Conservation (phyloP, 495 filamentous ascomycete species). For the Wilcoxina mikolae region DNA sequence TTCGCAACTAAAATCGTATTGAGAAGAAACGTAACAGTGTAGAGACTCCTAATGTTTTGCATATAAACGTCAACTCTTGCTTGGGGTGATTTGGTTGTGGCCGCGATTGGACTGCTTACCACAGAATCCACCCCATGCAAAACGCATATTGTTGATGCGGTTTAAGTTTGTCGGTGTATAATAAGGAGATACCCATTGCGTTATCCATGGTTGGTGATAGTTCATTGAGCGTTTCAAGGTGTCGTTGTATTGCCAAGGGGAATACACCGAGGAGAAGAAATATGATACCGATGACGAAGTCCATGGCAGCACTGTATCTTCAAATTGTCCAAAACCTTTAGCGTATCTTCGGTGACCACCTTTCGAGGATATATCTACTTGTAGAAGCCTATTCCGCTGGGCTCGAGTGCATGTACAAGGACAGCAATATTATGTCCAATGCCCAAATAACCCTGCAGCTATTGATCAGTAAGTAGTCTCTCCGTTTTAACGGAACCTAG, state of each 20-base stretch:
- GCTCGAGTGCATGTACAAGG: constrained; percentile 2
- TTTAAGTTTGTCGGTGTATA: not conserved
- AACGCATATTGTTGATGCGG: constrained; percentile 5
- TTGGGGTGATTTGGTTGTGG: too few relatives aligned
- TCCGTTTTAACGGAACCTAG: not conserved
- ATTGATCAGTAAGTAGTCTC: not conserved
- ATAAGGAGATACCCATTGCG: not conserved
- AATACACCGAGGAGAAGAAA: constrained; percentile 7
- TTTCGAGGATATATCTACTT: constrained; percentile 2
- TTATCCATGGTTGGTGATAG: not conserved
- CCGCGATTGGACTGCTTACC: not conserved
- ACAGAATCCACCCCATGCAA: constrained; percentile 5
- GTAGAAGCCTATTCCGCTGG: constrained; percentile 5
- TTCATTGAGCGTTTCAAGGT: not conserved
- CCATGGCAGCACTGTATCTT: constrained; percentile 6
- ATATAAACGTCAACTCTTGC: not conserved
- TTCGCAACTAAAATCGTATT: not conserved
- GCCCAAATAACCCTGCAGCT: not conserved
- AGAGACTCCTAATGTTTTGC: not conserved
- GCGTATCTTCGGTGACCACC: not conserved
- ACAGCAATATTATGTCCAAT: constrained; percentile 1
- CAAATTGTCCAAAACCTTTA: not conserved
- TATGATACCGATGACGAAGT: constrained; percentile 2
- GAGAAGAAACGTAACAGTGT: constrained; percentile 1
- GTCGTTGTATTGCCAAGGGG: constrained; percentile 3